Base-by-base conservation (phyloP, 768 basidiomycete genomes). In the Fomitopsis pulvina region DNA sequence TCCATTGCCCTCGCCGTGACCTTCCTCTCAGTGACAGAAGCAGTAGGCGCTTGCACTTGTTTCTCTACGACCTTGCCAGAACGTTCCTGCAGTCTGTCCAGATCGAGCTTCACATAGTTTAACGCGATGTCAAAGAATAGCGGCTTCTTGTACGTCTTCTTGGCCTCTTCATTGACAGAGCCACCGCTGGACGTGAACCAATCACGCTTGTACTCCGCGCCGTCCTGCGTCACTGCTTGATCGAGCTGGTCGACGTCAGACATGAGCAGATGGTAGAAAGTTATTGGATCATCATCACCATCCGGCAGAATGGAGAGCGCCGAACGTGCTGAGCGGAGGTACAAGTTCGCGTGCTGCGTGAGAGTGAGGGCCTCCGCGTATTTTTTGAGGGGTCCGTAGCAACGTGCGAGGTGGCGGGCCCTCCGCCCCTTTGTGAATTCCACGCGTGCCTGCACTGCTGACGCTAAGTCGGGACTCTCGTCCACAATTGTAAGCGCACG, bases 91-190 rank as follows among this genome's bases (percentile, higher is more conserved):
- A 96, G 66, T 45, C 78, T 70, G 40, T 89, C 86, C 81, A 93
- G 85, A 59, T 93, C 88, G 52, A 92, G 66, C 55, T 87, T 81
- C 48, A 91, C 83, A 61, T 95, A 96, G 67, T 95, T 96, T 59
- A 93, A 80, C 16, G 92, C 93, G 53, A 92, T 87, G 63, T 96
- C 90, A 68, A 94, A 96, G 72, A 97, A 96, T 34, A 92, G 60
- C 14, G 91, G 90, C 62, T 95, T 95, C 70, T 85, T 83, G 60
- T 83, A 71, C 32, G 72, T 65, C 58, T 75, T 73, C 43, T 71
- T 61, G 42, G 77, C 72, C 0, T 47, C 60, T 5, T 63, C 62
- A 11, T 71, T 64, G 28, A 69, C 57, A 5, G 56, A 48, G 2
- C 89, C 89, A 2, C 89, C 88, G 58, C 89, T 89, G 62, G 75